Conservation (phyloP, 306 rosid genomes). For the Vigna nakashimae region DNA sequence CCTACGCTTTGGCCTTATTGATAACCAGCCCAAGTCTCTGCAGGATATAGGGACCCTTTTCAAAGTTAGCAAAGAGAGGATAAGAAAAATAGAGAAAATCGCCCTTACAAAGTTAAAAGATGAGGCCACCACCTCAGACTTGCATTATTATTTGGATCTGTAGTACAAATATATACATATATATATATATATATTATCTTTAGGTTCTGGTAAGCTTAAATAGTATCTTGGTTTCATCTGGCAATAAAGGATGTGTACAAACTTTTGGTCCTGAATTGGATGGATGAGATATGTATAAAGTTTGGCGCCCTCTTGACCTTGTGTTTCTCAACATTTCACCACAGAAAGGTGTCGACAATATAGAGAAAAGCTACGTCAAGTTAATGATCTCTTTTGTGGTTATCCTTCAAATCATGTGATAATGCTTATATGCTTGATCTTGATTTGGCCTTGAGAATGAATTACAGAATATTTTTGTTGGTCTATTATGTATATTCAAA, state of each 20-base stretch:
- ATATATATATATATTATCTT: background rate
- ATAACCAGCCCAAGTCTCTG: slow-evolving; percentile 72
- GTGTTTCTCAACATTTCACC: background rate
- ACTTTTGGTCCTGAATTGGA: slow-evolving; percentile 30
- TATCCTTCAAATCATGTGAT: background rate
- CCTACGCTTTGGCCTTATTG: slow-evolving; percentile 76
- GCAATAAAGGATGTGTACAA: slow-evolving; percentile 36
- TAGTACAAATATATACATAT: slow-evolving; percentile 29
- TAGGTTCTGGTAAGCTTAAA: slow-evolving; percentile 41
- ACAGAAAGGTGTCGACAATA: background rate
- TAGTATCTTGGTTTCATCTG: slow-evolving; percentile 36
- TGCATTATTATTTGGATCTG: slow-evolving; percentile 62
- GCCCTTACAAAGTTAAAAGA: slow-evolving; percentile 65
- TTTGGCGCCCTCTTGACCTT: background rate
- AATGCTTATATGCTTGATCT: background rate
- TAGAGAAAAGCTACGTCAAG: slow-evolving; percentile 13
- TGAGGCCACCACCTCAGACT: slow-evolving; percentile 52
- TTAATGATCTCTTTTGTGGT: background rate
- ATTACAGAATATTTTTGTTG: background rate
- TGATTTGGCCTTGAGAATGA: background rate
- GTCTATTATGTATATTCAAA: slow-evolving; percentile 14
- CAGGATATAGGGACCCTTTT: slow-evolving; percentile 75
- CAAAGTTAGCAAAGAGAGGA: slow-evolving; percentile 69
- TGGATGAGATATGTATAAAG: slow-evolving; percentile 17
- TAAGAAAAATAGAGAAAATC: slow-evolving; percentile 75